A percentile compares a stretch with the other conserved stretches of the same genome.
Conservation (phyloP, 176 grass and related monocot genomes). For the Poa annua region DNA sequence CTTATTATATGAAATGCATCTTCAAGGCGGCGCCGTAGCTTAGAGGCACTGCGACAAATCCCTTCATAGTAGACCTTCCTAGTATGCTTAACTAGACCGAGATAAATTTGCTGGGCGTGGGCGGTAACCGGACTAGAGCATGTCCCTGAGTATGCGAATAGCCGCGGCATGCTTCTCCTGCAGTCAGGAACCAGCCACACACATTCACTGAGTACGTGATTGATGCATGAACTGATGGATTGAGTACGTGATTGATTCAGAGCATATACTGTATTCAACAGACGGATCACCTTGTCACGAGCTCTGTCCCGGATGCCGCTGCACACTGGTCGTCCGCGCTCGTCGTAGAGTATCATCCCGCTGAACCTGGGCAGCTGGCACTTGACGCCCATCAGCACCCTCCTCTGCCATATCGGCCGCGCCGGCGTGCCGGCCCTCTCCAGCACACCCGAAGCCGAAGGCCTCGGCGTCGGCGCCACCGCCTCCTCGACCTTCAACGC, state of each 20-base stretch:
- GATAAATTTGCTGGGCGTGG: neutral
- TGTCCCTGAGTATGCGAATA: constrained; percentile 39
- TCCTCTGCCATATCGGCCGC: constrained; percentile 53
- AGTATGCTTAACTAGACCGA: neutral
- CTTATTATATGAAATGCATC: too few relatives aligned
- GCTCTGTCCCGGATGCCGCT: constrained; percentile 39
- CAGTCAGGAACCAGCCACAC: neutral
- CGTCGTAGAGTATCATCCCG: constrained; percentile 56
- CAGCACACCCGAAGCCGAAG: neutral
- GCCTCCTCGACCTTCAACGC: neutral
- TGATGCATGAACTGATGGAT: neutral
- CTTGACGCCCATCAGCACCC: constrained; percentile 55
- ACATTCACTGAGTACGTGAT: neutral
- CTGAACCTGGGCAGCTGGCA: constrained; percentile 54
- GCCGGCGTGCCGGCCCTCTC: constrained; percentile 32
- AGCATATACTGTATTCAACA: neutral
- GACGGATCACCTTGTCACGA: constrained; percentile 39
- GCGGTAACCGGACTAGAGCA: constrained; percentile 23
- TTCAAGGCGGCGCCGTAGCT: too few relatives aligned
- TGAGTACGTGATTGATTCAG: neutral
- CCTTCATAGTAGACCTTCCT: too few relatives aligned
- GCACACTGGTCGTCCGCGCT: constrained; percentile 49
- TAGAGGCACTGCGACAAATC: too few relatives aligned
- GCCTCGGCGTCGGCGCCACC: neutral
- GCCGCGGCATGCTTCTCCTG: constrained; percentile 55